A percentile compares a stretch with the other conserved stretches of the same genome.
Conservation (phyloP, 768 basidiomycete genomes). For the Clathrus columnatus region DNA sequence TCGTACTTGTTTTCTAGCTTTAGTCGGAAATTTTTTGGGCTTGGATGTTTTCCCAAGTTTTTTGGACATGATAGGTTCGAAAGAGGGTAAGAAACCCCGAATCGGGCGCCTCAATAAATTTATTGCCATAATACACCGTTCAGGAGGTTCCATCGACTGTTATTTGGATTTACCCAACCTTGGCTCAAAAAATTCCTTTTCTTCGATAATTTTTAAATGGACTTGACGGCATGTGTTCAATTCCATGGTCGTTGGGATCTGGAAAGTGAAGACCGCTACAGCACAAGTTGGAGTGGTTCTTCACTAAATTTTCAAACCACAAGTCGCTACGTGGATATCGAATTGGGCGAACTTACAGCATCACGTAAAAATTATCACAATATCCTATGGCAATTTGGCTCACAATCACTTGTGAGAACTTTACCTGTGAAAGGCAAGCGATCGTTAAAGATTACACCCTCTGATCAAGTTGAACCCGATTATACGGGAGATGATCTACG, state of each 20-base stretch:
- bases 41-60: not conserved
- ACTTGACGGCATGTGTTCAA: not conserved
- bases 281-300: slow-evolving; percentile 8
- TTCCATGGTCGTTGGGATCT: slow-evolving; percentile 6
- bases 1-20: slow-evolving; percentile 1
- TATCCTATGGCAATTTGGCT: slow-evolving; percentile 5
- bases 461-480: not conserved
- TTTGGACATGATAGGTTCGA: not conserved
- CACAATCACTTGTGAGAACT: slow-evolving; percentile 1
- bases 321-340: slow-evolving; percentile 1
- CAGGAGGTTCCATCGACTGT: too few relatives aligned
- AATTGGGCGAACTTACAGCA: slow-evolving; percentile 2
- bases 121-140: too few relatives aligned
- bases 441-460: slow-evolving; percentile 2
- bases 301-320: slow-evolving; percentile 3
- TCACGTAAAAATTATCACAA: slow-evolving; percentile 8
- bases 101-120: too few relatives aligned
- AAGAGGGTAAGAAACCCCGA: not conserved
- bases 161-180: not conserved
- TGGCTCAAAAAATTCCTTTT: not conserved
- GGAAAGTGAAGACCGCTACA: slow-evolving; percentile 3
- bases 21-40: not conserved
- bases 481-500: slow-evolving; percentile 2
- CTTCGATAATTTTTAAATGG: not conserved
- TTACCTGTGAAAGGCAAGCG: not conserved